Conservation (phyloP, 768 basidiomycete species). For the Russula griseocarnosa region DNA sequence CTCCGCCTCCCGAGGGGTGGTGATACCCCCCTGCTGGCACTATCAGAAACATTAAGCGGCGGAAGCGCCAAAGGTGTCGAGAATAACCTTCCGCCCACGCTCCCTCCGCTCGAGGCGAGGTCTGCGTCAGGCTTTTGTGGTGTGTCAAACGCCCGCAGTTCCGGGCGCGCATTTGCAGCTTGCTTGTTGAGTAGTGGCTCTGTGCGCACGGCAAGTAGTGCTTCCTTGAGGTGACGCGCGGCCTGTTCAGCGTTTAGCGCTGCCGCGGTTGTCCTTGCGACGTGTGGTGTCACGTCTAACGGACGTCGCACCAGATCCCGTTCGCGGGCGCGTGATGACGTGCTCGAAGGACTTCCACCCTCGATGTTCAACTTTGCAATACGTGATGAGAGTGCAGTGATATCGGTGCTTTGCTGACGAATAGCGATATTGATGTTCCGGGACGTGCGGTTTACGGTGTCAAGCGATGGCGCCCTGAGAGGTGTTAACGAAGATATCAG, state of each 20-base stretch:
- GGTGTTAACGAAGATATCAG: constrained; percentile 3
- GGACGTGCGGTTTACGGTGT: constrained; percentile 79
- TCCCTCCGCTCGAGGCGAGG: background rate
- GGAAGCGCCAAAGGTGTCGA: constrained; percentile 19
- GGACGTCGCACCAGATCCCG: constrained; percentile 23
- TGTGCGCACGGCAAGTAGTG: constrained; percentile 55
- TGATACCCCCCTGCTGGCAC: constrained; percentile 13
- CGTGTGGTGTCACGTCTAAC: constrained; percentile 49
- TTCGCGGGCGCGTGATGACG: constrained; percentile 15
- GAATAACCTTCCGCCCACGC: background rate
- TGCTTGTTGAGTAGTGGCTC: constrained; percentile 65
- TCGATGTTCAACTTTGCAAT: constrained; percentile 49
- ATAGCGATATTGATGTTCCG: constrained; percentile 78
- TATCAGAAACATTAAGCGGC: background rate
- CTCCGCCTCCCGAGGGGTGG: constrained; percentile 15
- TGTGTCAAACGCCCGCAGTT: constrained; percentile 31
- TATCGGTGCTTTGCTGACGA: constrained; percentile 53
- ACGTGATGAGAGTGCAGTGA: constrained; percentile 50
- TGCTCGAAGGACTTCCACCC: constrained; percentile 38
- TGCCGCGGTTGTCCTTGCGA: constrained; percentile 72
- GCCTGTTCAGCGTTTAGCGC: constrained; percentile 79
- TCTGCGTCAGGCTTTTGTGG: constrained; percentile 18
- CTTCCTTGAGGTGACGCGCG: constrained; percentile 64
- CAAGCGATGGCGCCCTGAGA: constrained; percentile 74
- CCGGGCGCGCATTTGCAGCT: constrained; percentile 36